A percentile compares a stretch with the other conserved stretches of the same genome.
Conservation (phyloP, 2,329 filamentous ascomycete species). For the Sporothrix curviconia region DNA sequence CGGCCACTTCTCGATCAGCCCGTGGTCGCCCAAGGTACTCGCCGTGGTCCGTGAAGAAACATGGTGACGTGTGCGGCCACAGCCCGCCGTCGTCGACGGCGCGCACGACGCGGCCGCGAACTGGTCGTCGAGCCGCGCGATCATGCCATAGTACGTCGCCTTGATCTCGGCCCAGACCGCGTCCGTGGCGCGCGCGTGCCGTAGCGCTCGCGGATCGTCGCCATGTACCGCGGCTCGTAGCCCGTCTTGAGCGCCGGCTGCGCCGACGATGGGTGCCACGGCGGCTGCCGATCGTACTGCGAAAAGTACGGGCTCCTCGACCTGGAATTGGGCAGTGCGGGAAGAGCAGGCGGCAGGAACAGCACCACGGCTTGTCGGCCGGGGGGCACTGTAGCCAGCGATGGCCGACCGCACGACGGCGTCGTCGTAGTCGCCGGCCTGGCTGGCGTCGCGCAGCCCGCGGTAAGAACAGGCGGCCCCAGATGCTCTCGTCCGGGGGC, state of each 20-base stretch:
- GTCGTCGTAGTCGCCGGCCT: conserved; percentile 40
- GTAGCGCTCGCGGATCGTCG: conserved; percentile 32
- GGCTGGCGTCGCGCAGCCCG: conserved; percentile 31
- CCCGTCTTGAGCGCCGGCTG: conserved; percentile 27
- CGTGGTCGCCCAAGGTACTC: conserved; percentile 42
- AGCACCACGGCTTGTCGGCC: conserved; percentile 34
- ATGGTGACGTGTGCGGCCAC: conserved; percentile 37
- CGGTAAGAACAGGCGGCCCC: conserved; percentile 36
- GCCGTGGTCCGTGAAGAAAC: conserved; percentile 40
- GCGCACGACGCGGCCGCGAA: conserved; percentile 35
- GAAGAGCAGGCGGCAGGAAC: conserved; percentile 37
- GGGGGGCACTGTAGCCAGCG: conserved; percentile 39
- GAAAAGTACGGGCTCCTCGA: conserved; percentile 43
- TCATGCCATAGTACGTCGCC: conserved; percentile 43
- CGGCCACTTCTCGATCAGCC: conserved; percentile 44
- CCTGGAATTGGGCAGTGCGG: conserved; percentile 41
- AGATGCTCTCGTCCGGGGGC: conserved; percentile 19
- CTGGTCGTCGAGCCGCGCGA: conserved; percentile 38
- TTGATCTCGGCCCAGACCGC: conserved; percentile 39
- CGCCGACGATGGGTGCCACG: conserved; percentile 20
- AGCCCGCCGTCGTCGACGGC: conserved; percentile 29
- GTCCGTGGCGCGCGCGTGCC: conserved; percentile 34
- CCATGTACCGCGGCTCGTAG: conserved; percentile 38
- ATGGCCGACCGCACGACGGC: conserved; percentile 35
- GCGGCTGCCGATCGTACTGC: conserved; percentile 35